Base-by-base conservation (phyloP, 2,329 filamentous ascomycete genomes). In the Diaporthe destruens region DNA sequence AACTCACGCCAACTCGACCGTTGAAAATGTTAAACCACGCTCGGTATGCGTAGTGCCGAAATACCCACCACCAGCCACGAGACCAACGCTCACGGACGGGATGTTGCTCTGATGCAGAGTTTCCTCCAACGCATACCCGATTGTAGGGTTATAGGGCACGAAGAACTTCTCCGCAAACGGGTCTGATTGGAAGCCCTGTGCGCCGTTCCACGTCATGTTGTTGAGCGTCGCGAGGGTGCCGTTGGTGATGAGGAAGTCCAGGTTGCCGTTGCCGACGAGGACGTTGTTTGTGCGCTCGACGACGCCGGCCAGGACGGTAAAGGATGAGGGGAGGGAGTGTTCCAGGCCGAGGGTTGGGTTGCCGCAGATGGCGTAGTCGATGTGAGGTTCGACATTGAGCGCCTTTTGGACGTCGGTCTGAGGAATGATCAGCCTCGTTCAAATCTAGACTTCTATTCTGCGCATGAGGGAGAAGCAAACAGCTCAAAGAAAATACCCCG, bases 131-230 rank as follows among this genome's bases (percentile, higher is more conserved):
- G 69, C 69, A 2, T 47, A 6, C n/a, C 55, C 69, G 16, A 71
- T 71, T 2, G 66, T 71, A 32, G 66, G 69, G 54, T 69, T 69
- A 56, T 74, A 74, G 4, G 72, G 72, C 53, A 72, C 72, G 18
- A 72, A 72, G 54, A 74, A 67, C 42, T 69, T 59, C 34, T 72
- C 69, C 16, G 32, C 32, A 49, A 71, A 73, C 0, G 90, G 90
- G 0, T 82, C 81, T 0, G 80, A 78, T 63, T 88, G 86, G 82
- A 94, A 93, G 0, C 91, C 92, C 75, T 92, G 90, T 0, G 82
- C 79, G 4, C 91, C 91, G 69, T 88, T 87, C 89, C 89, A 93
- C 0, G 91, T 93, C 89, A 93, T 92, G 79, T 93, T 93, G 78
- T 93, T 91, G 67, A 93, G 89, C 1, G 87, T 87, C 54, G 91